These are phyloP conservation scores for Capsicum chinense DNA, from an alignment of 257 asterid genomes.

Conservation along the genomic window DNA sequence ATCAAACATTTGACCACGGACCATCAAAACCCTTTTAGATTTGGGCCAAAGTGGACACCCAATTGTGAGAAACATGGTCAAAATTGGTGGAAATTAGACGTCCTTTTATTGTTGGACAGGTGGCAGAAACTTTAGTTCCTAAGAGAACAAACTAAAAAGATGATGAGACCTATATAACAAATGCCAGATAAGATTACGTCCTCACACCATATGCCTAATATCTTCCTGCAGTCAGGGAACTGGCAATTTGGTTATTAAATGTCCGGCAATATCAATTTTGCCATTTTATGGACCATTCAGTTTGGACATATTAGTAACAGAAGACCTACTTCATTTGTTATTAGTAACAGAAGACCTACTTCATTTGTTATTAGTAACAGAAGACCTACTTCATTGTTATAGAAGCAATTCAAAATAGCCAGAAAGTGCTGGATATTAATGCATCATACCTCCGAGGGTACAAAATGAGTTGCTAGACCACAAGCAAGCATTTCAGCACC, in stretches of 20 bases:
- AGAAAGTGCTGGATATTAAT: not conserved
- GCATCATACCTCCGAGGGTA: slow-evolving; percentile 64
- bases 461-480: slow-evolving; percentile 92
- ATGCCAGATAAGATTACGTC: slow-evolving; percentile 21
- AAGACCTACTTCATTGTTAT: not conserved
- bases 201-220: not conserved
- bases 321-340: not conserved
- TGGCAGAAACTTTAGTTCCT: not conserved
- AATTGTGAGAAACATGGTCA: not conserved
- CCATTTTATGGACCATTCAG: not conserved
- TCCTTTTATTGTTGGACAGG: not conserved
- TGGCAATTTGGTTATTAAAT: not conserved
- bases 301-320: not conserved
- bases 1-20: not conserved
- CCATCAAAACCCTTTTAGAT: not conserved
- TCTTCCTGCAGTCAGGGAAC: not conserved
- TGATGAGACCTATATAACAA: not conserved
- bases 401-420: not conserved
- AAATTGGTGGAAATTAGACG: not conserved
- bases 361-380: not conserved
- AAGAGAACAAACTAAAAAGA: not conserved
- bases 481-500: slow-evolving; percentile 95
- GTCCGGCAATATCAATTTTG: not conserved
- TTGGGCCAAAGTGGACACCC: not conserved
- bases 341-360: not conserved